Evolutionary conservation across 495 filamentous ascomycete genomes (phyloP), one percentile per base, ranked within the genome.

Genomic region (Penicillium taxi): DNA sequence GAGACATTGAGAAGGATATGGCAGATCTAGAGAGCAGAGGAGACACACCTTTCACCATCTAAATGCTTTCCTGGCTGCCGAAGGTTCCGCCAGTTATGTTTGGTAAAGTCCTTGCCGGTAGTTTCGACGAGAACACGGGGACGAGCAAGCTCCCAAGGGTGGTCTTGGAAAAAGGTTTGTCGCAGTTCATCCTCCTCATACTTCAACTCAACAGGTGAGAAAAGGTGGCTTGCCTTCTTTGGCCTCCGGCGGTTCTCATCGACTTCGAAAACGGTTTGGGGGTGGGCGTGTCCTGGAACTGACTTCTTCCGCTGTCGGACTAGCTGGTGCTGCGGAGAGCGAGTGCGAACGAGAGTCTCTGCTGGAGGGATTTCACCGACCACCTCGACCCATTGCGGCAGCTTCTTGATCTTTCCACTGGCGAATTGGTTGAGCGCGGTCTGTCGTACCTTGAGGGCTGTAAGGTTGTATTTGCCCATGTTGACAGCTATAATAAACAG

Each of bases 61-160:
- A 95, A 51, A 28, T 66, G 68, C 67, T 84, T 84, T 26, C 81
- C 84, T n/a, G 71, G 74, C 61, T 96, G 90, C 56, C 66, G 61
- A 39, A 94, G 62, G 50, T 65, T 78, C 44, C 80, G 81, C 91
- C 91, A 98, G 59, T 96, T 84, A 39, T 76, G 77, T 31, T 63
- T 67, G 46, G 77, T 69, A 24, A 66, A 72, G 56, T 98, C 91
- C 54, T 77, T 82, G 17, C 91, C 91, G 52, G 89, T 80, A 50
- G 78, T 72, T 63, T 98, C 91, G 9, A 95, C 64, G 17, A 98
- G 59, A 43, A 95, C 71, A 46, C 80, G 72, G 34, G 91, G 91
- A 45, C 91, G 73, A 19, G 93, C 91, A 51, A 98, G 69, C 58
- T 98, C 91, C 91, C 91, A 98, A 4, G 91, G 91, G 62, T 98